These are phyloP conservation scores for Scorias spongiosa DNA, from an alignment of 2,329 filamentous ascomycete species.

Conservation along the genomic window DNA sequence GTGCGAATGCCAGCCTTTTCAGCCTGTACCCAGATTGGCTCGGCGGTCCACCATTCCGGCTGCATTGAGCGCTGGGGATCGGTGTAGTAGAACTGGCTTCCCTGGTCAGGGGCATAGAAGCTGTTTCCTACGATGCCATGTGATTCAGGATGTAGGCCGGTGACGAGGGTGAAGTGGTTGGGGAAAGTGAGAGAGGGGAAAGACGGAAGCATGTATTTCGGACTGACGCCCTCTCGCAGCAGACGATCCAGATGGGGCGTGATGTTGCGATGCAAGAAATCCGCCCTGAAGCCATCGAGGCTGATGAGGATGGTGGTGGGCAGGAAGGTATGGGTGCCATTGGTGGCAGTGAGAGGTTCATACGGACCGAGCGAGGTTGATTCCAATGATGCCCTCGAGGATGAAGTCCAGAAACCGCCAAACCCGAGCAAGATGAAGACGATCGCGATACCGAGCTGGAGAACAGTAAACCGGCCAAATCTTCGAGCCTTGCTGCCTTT, in stretches of 20 bases:
- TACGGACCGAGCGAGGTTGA: slow-evolving; percentile 1
- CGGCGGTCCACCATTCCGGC: slow-evolving; percentile 85
- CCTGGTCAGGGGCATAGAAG: slow-evolving; percentile 71
- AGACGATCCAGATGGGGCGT: slow-evolving; percentile 72
- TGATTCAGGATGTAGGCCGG: slow-evolving; percentile 79
- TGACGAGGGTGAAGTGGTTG: slow-evolving; percentile 83
- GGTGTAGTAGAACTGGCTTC: slow-evolving; percentile 79
- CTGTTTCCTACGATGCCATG: slow-evolving; percentile 89
- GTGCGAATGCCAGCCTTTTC: slow-evolving; percentile 64
- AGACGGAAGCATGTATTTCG: slow-evolving; percentile 80
- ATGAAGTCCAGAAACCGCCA: slow-evolving; percentile 42
- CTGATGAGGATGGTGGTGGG: slow-evolving; percentile 90
- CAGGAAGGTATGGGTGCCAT: slow-evolving; percentile 77
- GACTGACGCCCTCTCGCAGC: slow-evolving; percentile 70
- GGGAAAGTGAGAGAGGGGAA: slow-evolving; percentile 96
- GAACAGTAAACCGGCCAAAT: slow-evolving; percentile 21
- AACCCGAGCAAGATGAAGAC: slow-evolving; percentile 41
- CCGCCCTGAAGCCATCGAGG: slow-evolving; percentile 87
- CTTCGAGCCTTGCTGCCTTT: slow-evolving; percentile 15
- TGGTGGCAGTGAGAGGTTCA: slow-evolving; percentile 34
- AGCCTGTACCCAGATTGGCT: slow-evolving; percentile 87
- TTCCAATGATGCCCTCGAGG: slow-evolving; percentile 2
- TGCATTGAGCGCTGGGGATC: slow-evolving; percentile 61
- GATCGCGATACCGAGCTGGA: slow-evolving; percentile 32
- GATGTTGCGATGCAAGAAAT: slow-evolving; percentile 70